Percentiles rank a stretch among this genome's conserved stretches.
Evolutionary conservation across 2,329 filamentous ascomycete genomes (phyloP).

Genomic region (Trichoderma harzianum): DNA sequence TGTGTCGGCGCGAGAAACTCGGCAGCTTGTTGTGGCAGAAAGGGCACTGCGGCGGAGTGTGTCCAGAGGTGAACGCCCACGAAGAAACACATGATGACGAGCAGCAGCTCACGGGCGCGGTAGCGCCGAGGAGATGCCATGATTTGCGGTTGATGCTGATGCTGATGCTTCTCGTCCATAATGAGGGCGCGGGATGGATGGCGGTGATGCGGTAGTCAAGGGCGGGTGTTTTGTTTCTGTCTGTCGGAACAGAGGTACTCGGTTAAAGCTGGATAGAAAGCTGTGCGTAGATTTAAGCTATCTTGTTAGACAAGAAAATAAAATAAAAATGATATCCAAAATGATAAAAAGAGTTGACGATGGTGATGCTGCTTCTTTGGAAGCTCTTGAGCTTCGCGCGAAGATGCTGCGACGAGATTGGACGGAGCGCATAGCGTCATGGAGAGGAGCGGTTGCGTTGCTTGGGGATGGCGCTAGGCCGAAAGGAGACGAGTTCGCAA

Average conservation of each 20-base stretch:
- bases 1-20: background rate
- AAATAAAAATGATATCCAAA: background rate
- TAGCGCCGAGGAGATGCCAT: slow-evolving; percentile 21
- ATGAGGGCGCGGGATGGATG: background rate
- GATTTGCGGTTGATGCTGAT: slow-evolving; percentile 15
- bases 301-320: background rate
- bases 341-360: background rate
- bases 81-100: slow-evolving; percentile 25
- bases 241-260: rapidly evolving
- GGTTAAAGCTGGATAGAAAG: background rate
- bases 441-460: slow-evolving; percentile 11
- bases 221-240: background rate
- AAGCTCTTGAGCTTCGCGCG: background rate
- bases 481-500: background rate
- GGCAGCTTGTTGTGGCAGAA: background rate
- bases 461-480: background rate
- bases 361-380: background rate
- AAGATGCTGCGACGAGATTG: background rate
- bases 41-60: slow-evolving; percentile 17
- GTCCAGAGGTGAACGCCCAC: slow-evolving; percentile 23
- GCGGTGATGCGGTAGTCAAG: background rate
- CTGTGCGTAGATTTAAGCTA: background rate
- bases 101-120: slow-evolving; percentile 24
- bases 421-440: slow-evolving; percentile 11
- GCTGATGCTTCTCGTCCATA: slow-evolving; percentile 33